phyloP scores from a whole-genome alignment of 2,329 filamentous ascomycete species.

The Aspergillus glaucus region DNA sequence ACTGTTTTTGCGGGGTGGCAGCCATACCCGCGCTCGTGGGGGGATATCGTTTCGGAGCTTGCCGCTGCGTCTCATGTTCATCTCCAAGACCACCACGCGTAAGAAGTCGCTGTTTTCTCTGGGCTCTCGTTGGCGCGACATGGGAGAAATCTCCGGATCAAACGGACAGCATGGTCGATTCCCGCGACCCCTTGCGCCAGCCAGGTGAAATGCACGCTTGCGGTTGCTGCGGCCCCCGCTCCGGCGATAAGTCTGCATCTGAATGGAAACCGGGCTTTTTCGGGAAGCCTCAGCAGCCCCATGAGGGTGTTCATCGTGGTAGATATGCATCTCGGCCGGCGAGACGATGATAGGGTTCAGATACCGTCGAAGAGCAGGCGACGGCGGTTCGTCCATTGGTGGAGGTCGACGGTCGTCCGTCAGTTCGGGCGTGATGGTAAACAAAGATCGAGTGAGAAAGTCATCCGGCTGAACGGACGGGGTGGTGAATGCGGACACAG shows the following conservation, averaged over 20 bases:
- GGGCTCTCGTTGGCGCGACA: slow-evolving; percentile 54
- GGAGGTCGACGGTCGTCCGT: slow-evolving; percentile 57
- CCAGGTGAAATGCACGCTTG: slow-evolving; percentile 30
- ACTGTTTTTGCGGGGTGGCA: slow-evolving; percentile 48
- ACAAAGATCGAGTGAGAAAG: slow-evolving; percentile 52
- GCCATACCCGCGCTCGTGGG: slow-evolving; percentile 54
- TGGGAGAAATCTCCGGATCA: slow-evolving; percentile 33
- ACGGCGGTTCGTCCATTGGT: slow-evolving; percentile 48
- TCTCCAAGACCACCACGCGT: slow-evolving; percentile 58
- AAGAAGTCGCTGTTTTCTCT: slow-evolving; percentile 60
- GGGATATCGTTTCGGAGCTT: slow-evolving; percentile 53
- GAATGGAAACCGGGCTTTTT: slow-evolving; percentile 50
- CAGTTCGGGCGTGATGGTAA: slow-evolving; percentile 52
- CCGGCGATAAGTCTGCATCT: slow-evolving; percentile 55
- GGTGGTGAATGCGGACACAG: slow-evolving; percentile 54
- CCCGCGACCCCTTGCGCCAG: slow-evolving; percentile 38
- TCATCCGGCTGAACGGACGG: slow-evolving; percentile 50
- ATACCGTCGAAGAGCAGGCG: slow-evolving; percentile 54
- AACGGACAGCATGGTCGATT: slow-evolving; percentile 28
- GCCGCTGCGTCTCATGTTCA: slow-evolving; percentile 60
- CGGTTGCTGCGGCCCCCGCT: slow-evolving; percentile 25
- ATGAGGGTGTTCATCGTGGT: slow-evolving; percentile 33
- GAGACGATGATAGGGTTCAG: slow-evolving; percentile 51
- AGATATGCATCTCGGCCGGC: slow-evolving; percentile 40
- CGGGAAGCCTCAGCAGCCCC: slow-evolving; percentile 21